Evolutionary conservation across 1,139 yeast species (phyloP), one percentile per base, ranked within the genome.

Genomic region (Scheffersomyces lignicola): DNA sequence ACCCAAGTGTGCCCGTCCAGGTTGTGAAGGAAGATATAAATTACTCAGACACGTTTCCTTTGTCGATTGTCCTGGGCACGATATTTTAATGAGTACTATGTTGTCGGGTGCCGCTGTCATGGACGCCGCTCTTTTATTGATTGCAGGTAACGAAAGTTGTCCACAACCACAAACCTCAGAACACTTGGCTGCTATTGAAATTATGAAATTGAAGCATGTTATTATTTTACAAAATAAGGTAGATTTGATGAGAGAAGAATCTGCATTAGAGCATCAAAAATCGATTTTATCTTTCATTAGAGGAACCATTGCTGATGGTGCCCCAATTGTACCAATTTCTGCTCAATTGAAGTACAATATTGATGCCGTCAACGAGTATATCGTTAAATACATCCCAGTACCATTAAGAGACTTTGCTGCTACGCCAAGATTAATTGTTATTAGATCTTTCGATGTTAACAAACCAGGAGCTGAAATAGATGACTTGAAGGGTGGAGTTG

Each of bases 21-120:
- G 94, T 10, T 83, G 90, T 60, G 56, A 59, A 12, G 96, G 96
- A 43, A 86, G 96, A 59, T 90, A 89, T 66, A 78, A 79, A 54
- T 75, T 94, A 49, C 80, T 89, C 33, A 88, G 99, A 68, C 99
- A 94, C 60, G 98, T 94, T 38, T 89, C 97, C 6, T 94, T 94
- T 54, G 98, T 94, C 42, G 99, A 94, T 74, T 94, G 98, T 73
- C 99, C 99, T 41, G 99, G 98, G 62, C 99, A 94, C 86, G 99
- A 94, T 76, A 92, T 94, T 73, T 83, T 94, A 63, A 94, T 94
- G 98, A 89, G 97, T 77, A 94, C 98, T 51, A 94, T 94, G 99
- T 83, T 94, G 79, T 90, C 97, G 33, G 99, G 99, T 62, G 99
- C 99, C 27, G 99, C 99, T 11, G 98, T 94, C 49, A 94, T 94